A percentile compares a stretch with the other conserved stretches of the same genome.
phyloP scores from a whole-genome alignment of 441 rosid genomes.

The Populus hybrid region DNA sequence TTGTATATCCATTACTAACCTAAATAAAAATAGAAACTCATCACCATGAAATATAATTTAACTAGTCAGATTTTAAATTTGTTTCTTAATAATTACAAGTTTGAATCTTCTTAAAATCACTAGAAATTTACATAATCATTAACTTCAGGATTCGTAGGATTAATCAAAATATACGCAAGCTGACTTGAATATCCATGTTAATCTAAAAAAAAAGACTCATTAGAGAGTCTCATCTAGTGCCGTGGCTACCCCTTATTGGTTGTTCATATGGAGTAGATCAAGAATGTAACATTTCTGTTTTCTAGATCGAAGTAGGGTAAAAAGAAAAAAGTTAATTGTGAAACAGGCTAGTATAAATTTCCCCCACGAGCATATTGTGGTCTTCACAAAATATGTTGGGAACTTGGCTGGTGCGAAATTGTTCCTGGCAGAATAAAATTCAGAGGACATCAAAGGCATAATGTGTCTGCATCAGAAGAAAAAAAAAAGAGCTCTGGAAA shows the following conservation, averaged over 20 bases:
- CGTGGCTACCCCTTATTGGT: no score
- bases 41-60: no score
- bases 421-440: background rate
- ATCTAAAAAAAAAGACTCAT: no score
- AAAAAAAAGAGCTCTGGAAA: background rate
- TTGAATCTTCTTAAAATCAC: fast-evolving
- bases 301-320: background rate
- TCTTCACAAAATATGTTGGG: background rate
- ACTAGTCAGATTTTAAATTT: no score
- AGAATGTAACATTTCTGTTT: background rate
- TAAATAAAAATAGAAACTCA: background rate
- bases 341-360: background rate
- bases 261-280: background rate
- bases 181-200: fast-evolving
- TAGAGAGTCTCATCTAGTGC: background rate
- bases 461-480: background rate
- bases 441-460: background rate
- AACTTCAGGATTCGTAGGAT: fast-evolving
- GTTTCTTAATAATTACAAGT: no score
- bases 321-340: background rate
- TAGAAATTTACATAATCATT: no score
- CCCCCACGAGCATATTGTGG: background rate
- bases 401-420: background rate
- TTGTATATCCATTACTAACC: background rate
- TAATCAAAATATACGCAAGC: fast-evolving